Conservation (phyloP, 345 rosid genomes). For the Firmiana major region DNA sequence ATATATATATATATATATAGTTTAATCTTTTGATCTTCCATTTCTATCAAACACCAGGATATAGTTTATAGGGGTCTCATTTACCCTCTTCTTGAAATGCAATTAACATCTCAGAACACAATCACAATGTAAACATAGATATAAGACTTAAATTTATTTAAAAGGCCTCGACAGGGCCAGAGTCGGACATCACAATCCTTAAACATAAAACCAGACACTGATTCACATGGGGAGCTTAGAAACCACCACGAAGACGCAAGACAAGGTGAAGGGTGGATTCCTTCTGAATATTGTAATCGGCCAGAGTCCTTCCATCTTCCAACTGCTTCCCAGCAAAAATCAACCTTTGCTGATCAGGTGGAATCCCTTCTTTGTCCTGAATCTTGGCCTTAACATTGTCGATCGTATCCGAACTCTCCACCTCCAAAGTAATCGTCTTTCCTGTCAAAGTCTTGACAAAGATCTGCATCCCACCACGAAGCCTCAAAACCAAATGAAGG, state of each 20-base stretch:
- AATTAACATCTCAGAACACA: background rate
- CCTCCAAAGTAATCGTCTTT: slow-evolving; percentile 31
- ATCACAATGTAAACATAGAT: background rate
- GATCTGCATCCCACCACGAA: slow-evolving; percentile 43
- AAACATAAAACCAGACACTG: background rate
- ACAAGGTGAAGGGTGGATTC: slow-evolving; percentile 37
- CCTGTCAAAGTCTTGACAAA: slow-evolving; percentile 34
- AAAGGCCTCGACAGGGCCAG: slow-evolving; percentile 3
- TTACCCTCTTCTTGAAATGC: background rate
- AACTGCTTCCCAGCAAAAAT: slow-evolving; percentile 35
- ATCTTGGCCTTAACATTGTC: slow-evolving; percentile 33
- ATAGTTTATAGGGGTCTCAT: background rate
- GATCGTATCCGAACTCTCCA: slow-evolving; percentile 29
- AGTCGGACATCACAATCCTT: background rate
- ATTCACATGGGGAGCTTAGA: background rate
- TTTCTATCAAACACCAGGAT: too few species aligned
- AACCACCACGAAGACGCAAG: slow-evolving; percentile 33
- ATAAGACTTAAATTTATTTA: background rate
- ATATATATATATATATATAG: too few species aligned
- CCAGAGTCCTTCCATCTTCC: slow-evolving; percentile 33
- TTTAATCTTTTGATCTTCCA: background rate
- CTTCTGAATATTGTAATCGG: slow-evolving; percentile 37
- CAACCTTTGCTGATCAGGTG: slow-evolving; percentile 35
- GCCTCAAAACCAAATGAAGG: slow-evolving; percentile 37
- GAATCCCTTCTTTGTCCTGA: slow-evolving; percentile 35